Evolutionary conservation across 148 eudicot genomes (phyloP).

Genomic region (Suaeda aralocaspica): DNA sequence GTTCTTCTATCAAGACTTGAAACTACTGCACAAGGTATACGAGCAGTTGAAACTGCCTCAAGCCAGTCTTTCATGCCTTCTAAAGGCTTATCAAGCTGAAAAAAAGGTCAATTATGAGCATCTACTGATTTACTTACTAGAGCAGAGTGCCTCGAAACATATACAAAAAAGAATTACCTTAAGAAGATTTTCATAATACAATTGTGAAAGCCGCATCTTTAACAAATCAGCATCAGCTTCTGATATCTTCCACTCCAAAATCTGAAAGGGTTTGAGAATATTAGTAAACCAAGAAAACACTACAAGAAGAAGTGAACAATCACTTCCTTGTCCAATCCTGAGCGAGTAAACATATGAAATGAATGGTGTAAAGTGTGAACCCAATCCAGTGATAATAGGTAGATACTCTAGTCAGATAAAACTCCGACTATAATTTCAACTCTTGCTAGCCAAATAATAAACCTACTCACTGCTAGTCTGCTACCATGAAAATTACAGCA

Average conservation of each 20-base stretch:
- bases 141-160: not conserved
- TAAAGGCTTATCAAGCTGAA: conserved; percentile 74
- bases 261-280: conserved; percentile 35
- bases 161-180: conserved; percentile 37
- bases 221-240: conserved; percentile 52
- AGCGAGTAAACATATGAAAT: not conserved
- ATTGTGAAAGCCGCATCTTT: conserved; percentile 65
- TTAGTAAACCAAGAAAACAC: not conserved
- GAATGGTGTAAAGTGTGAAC: not conserved
- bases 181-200: conserved; percentile 68
- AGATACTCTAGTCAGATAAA: not conserved
- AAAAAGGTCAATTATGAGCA: conserved; percentile 9
- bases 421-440: not conserved
- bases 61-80: conserved; percentile 89
- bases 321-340: not conserved
- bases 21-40: conserved; percentile 93
- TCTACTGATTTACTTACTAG: not conserved
- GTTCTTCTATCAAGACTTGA: conserved; percentile 73
- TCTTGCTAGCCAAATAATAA: too few species aligned
- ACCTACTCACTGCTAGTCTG: too few species aligned
- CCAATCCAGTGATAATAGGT: not conserved
- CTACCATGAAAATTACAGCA: too few species aligned
- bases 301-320: not conserved
- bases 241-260: conserved; percentile 54
- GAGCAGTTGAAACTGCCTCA: conserved; percentile 78